These are phyloP conservation scores for Rhodotorula sp. DNA, from an alignment of 1,284 basidiomycete genomes.

Conservation along the genomic window DNA sequence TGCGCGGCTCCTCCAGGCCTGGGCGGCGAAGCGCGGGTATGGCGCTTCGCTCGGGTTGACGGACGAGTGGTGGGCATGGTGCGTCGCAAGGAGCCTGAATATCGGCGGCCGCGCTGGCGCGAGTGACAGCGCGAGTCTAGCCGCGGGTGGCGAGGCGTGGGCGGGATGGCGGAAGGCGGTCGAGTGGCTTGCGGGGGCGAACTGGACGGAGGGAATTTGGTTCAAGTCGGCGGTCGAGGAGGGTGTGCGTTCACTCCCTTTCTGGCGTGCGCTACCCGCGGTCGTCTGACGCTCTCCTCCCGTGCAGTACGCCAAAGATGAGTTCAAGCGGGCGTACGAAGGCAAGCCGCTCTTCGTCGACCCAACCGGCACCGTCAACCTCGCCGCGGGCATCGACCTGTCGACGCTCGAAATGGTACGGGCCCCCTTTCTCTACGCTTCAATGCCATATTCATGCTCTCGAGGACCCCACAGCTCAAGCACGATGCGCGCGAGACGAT, in stretches of 20 bases:
- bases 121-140: conserved; percentile 17
- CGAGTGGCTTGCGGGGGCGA: conserved; percentile 39
- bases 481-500: conserved; percentile 75
- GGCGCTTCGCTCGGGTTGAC: conserved; percentile 43
- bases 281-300: not conserved
- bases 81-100: conserved; percentile 35
- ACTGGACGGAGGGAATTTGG: conserved; percentile 40
- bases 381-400: conserved; percentile 73
- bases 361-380: conserved; percentile 73
- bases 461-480: conserved; percentile 59
- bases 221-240: conserved; percentile 27
- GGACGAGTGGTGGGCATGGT: conserved; percentile 41
- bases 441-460: not conserved
- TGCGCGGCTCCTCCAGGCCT: conserved; percentile 49
- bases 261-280: fast-evolving
- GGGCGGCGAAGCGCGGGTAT: conserved; percentile 50
- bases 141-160: conserved; percentile 38
- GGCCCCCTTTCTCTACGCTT: not conserved
- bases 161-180: conserved; percentile 40
- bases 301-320: conserved; percentile 29
- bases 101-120: conserved; percentile 11
- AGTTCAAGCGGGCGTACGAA: conserved; percentile 40
- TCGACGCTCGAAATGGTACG: conserved; percentile 54
- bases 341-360: conserved; percentile 71
- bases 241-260: conserved; percentile 7